Conservation (phyloP, 495 filamentous ascomycete species). For the Penicillium steckii region DNA sequence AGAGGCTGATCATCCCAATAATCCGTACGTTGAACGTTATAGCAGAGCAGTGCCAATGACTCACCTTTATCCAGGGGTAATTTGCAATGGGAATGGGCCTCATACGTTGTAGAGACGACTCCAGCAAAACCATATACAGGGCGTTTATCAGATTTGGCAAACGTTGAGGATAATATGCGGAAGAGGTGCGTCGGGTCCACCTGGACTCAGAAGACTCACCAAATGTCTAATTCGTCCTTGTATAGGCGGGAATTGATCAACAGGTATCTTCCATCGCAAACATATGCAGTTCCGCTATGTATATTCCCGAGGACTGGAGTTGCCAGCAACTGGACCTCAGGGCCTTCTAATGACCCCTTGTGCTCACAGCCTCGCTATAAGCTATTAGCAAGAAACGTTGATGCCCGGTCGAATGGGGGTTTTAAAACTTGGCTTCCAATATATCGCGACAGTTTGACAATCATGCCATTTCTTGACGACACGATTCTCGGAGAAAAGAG, state of each 20-base stretch:
- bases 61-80: not conserved
- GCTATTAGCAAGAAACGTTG: not conserved
- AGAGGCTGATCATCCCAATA: not conserved
- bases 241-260: conserved; percentile 8
- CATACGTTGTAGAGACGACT: conserved; percentile 12
- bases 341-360: not conserved
- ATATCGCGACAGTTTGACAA: not conserved
- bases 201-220: not conserved
- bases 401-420: not conserved
- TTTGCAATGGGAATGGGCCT: conserved; percentile 12
- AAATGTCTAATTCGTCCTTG: too few relatives aligned
- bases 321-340: not conserved
- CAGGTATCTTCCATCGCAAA: not conserved
- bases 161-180: conserved; percentile 2
- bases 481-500: conserved; percentile 22
- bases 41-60: too few relatives aligned
- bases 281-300: not conserved
- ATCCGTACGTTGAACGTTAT: not conserved
- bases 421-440: conserved; percentile 1
- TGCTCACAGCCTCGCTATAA: not conserved
- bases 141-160: not conserved
- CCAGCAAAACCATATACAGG: conserved; percentile 9
- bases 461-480: not conserved
- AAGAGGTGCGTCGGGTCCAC: not conserved
- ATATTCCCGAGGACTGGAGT: not conserved